Percentiles rank a stretch among this genome's conserved stretches.
Conservation (phyloP, 192 early-diverging fungal species). For the Chytriomyces hyalinus region DNA sequence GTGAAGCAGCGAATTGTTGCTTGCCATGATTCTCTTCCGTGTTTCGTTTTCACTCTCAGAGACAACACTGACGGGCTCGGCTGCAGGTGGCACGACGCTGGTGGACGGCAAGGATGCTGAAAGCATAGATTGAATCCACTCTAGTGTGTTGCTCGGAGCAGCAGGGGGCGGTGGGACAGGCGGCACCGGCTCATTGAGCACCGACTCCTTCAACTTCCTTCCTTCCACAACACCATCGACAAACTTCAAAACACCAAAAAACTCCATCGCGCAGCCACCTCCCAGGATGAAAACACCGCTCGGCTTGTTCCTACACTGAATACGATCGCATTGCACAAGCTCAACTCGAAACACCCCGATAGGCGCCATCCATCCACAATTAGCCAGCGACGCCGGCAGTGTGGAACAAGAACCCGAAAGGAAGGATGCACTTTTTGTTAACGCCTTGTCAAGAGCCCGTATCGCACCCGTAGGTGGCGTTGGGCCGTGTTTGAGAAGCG, state of each 20-base stretch:
- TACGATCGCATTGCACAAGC: conserved; percentile 9
- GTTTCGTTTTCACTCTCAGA: neutral
- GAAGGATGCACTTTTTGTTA: neutral
- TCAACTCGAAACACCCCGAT: conserved; percentile 36
- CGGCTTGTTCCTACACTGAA: neutral
- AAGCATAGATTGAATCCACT: neutral
- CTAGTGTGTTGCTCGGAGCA: neutral
- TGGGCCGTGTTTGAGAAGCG: conserved; percentile 29
- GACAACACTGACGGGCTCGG: neutral
- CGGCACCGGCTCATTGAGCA: neutral
- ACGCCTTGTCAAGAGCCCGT: neutral
- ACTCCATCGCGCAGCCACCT: neutral
- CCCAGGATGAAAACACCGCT: neutral
- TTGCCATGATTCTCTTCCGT: neutral
- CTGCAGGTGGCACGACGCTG: neutral
- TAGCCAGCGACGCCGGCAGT: too few relatives aligned
- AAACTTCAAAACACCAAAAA: conserved; percentile 29
- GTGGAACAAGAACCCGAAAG: neutral
- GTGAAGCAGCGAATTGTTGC: neutral
- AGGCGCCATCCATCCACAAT: conserved; percentile 10
- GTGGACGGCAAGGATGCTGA: neutral
- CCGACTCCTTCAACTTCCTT: neutral
- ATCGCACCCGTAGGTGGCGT: neutral
- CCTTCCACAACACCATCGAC: neutral
- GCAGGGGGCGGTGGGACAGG: neutral